These are phyloP conservation scores for Didymella segeticola DNA, from an alignment of 2,329 filamentous ascomycete genomes.

Conservation along the genomic window DNA sequence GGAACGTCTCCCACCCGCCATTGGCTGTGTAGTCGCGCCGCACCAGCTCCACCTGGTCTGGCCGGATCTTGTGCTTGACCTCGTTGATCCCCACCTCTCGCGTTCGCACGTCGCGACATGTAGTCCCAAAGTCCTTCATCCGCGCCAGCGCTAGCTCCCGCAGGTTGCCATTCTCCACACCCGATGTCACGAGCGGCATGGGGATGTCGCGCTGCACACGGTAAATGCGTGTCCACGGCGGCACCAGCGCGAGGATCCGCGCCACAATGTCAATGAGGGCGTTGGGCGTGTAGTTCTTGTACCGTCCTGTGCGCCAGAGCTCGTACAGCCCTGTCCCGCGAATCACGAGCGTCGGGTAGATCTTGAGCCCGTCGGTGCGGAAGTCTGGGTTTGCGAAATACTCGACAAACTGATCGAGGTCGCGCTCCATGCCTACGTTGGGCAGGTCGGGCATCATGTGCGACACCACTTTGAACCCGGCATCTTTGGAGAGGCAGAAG, in stretches of 20 bases:
- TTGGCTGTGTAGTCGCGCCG: constrained; percentile 94
- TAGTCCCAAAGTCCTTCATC: constrained; percentile 99
- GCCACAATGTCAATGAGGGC: constrained; percentile 94
- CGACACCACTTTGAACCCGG: constrained; percentile 97
- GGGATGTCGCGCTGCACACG: constrained; percentile 98
- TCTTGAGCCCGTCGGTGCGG: constrained; percentile 95
- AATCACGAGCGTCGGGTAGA: constrained; percentile 97
- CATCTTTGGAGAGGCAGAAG: constrained; percentile 96
- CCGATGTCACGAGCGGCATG: constrained; percentile 99
- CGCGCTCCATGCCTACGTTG: constrained; percentile 97
- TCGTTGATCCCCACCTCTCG: constrained; percentile 98
- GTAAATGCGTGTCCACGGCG: constrained; percentile 98
- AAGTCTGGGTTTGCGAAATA: constrained; percentile 98
- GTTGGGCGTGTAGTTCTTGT: constrained; percentile 99
- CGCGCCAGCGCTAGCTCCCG: constrained; percentile 91
- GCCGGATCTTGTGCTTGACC: constrained; percentile 97
- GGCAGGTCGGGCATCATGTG: constrained; percentile 99
- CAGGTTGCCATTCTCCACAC: constrained; percentile 96
- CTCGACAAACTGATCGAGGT: constrained; percentile 94
- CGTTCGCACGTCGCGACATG: constrained; percentile 93
- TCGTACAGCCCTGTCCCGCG: constrained; percentile 96
- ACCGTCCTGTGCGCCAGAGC: constrained; percentile 93
- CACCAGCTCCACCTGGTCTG: constrained; percentile 94
- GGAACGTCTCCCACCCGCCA: constrained; percentile 97
- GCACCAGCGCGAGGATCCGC: constrained; percentile 91